A percentile compares a stretch with the other conserved stretches of the same genome.
These are phyloP conservation scores for Trichomonas vaginalis DNA, from an alignment of 208 protist genomes.

Conservation along the genomic window DNA sequence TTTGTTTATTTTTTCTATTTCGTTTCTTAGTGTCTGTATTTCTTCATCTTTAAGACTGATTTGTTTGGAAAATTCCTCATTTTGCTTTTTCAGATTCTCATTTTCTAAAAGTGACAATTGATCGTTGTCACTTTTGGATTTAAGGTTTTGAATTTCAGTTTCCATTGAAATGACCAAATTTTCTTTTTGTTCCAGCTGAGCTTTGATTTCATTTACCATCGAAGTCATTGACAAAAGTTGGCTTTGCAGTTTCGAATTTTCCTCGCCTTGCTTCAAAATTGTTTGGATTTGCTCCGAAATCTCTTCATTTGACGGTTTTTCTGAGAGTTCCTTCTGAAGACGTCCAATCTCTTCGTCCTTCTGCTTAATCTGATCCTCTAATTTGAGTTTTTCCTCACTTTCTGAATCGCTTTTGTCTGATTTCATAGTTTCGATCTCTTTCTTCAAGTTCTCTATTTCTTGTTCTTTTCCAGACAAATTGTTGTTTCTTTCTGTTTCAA, in stretches of 20 bases:
- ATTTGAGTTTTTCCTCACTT: neutral
- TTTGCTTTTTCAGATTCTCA: too few relatives aligned
- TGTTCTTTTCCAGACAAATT: too few relatives aligned
- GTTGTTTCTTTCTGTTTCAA: too few relatives aligned
- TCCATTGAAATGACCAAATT: neutral
- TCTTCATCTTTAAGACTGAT: too few relatives aligned
- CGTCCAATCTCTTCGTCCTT: neutral
- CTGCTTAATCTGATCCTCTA: neutral
- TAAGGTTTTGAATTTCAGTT: neutral
- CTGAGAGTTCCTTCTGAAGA: neutral
- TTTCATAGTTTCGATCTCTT: too few relatives aligned
- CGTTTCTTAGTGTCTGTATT: too few relatives aligned
- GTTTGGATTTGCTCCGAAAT: neutral
- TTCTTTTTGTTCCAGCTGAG: too few relatives aligned
- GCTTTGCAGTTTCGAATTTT: neutral
- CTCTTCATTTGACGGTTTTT: neutral
- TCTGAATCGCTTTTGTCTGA: neutral
- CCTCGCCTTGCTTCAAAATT: neutral
- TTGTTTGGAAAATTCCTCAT: too few relatives aligned
- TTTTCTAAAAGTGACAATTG: too few relatives aligned
- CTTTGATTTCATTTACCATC: neutral
- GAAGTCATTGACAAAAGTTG: neutral
- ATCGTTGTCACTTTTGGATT: too few relatives aligned
- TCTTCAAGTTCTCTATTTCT: too few relatives aligned
- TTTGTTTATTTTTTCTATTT: too few relatives aligned